phyloP scores from a whole-genome alignment of 2,329 filamentous ascomycete genomes.

The Aspergillus fijiensis region DNA sequence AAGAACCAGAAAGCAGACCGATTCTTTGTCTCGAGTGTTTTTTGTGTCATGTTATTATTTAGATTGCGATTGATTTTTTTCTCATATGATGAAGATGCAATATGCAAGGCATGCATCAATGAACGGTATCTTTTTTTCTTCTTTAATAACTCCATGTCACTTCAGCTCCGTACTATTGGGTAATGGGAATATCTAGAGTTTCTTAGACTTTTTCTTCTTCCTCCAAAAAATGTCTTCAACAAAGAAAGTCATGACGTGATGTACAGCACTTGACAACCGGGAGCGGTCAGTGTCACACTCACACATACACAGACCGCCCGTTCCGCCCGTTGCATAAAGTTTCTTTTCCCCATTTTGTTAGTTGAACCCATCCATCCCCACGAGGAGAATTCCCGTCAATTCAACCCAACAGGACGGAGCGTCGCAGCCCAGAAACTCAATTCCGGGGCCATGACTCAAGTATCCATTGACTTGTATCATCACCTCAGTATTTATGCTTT shows the following conservation, averaged over 20 bases:
- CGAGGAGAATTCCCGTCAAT: too few species aligned
- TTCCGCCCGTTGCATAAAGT: background rate
- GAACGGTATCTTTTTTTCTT: background rate
- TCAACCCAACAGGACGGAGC: too few species aligned
- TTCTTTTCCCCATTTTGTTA: background rate
- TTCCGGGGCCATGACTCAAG: too few species aligned
- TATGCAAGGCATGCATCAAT: constrained; percentile 10
- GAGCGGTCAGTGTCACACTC: background rate
- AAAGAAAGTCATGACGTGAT: background rate
- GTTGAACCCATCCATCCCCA: too few species aligned
- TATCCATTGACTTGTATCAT: too few species aligned
- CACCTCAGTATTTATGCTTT: too few species aligned
- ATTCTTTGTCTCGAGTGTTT: constrained; percentile 3
- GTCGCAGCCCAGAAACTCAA: too few species aligned
- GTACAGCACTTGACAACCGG: background rate
- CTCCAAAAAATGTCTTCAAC: background rate
- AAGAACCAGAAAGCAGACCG: constrained; percentile 2
- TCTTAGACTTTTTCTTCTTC: too few species aligned
- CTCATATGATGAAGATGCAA: constrained; percentile 6
- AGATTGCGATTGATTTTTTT: constrained; percentile 10
- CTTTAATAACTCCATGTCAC: too few species aligned
- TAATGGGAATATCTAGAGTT: too few species aligned
- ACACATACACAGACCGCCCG: too few species aligned
- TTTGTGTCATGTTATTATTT: constrained; percentile 5
- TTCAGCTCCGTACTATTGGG: too few species aligned